phyloP scores from a whole-genome alignment of 1,139 yeast species.

The Saccharomycopsis phalli region DNA sequence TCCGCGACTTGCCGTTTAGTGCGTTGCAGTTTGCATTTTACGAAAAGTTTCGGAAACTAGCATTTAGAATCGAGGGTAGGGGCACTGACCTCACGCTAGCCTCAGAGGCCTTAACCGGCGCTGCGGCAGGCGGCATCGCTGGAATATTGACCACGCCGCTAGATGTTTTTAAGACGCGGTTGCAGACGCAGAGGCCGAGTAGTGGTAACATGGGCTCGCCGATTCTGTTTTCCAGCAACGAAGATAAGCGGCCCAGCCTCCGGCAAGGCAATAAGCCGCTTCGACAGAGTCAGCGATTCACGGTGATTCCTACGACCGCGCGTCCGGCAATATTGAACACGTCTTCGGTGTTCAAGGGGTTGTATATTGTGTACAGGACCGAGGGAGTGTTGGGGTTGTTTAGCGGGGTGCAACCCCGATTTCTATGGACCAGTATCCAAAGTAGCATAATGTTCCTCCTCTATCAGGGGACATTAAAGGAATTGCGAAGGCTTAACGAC shows the following conservation, averaged over 20 bases:
- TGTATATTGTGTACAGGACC: conserved; percentile 53
- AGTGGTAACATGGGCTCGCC: conserved; percentile 15
- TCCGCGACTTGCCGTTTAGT: conserved; percentile 88
- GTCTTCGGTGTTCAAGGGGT: conserved; percentile 53
- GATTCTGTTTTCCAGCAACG: too few relatives aligned
- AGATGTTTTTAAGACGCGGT: conserved; percentile 24
- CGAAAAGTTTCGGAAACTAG: conserved; percentile 67
- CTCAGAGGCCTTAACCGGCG: conserved; percentile 77
- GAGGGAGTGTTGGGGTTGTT: conserved; percentile 80
- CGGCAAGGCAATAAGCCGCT: background rate
- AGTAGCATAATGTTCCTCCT: conserved; percentile 88
- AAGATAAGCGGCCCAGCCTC: background rate
- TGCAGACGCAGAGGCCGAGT: conserved; percentile 57
- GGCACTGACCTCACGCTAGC: conserved; percentile 43
- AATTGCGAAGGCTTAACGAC: too few relatives aligned
- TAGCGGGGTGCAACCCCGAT: conserved; percentile 92
- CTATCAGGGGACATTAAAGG: conserved; percentile 48
- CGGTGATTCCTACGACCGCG: conserved; percentile 20
- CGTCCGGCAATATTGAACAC: conserved; percentile 32
- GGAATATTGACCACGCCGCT: conserved; percentile 43
- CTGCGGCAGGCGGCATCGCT: conserved; percentile 84
- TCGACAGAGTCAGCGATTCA: background rate
- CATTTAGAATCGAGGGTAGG: conserved; percentile 32
- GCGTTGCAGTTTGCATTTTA: conserved; percentile 95
- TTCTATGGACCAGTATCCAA: conserved; percentile 94